A percentile compares a stretch with the other conserved stretches of the same genome.
Conservation (phyloP, 148 eudicot genomes). For the Rhododendron vialii region DNA sequence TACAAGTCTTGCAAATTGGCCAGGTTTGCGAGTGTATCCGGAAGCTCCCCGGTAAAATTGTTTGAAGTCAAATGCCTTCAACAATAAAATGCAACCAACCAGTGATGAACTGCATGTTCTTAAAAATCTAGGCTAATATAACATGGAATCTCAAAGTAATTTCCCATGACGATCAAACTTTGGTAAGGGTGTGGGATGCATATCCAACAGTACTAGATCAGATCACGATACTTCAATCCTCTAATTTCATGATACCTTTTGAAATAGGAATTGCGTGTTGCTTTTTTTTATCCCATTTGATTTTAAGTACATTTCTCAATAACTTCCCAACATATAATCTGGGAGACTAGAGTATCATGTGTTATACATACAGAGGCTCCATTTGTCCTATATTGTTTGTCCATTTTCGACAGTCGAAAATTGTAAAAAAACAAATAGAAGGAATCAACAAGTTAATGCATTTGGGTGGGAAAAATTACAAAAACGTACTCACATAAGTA, state of each 20-base stretch:
- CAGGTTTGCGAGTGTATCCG: conserved; percentile 21
- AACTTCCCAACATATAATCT: neutral
- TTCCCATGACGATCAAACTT: neutral
- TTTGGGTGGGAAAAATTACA: no score
- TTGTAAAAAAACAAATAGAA: no score
- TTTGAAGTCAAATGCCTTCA: conserved; percentile 32
- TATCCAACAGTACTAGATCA: neutral
- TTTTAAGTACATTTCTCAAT: neutral
- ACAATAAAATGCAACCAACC: neutral
- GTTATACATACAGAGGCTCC: no score
- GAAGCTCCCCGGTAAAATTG: conserved; percentile 34
- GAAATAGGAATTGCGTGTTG: neutral
- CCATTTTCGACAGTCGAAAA: no score
- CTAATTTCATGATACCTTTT: neutral
- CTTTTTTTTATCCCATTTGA: neutral
- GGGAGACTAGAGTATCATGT: neutral
- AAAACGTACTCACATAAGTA: no score
- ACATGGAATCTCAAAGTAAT: no score
- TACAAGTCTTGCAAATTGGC: conserved; percentile 33
- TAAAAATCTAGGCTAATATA: no score
- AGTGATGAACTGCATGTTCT: no score
- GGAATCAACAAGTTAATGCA: no score
- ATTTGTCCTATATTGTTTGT: no score
- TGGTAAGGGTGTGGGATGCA: neutral
- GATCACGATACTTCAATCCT: neutral